Base-by-base conservation (phyloP, 257 asterid genomes). In the Nicotiana otophora region DNA sequence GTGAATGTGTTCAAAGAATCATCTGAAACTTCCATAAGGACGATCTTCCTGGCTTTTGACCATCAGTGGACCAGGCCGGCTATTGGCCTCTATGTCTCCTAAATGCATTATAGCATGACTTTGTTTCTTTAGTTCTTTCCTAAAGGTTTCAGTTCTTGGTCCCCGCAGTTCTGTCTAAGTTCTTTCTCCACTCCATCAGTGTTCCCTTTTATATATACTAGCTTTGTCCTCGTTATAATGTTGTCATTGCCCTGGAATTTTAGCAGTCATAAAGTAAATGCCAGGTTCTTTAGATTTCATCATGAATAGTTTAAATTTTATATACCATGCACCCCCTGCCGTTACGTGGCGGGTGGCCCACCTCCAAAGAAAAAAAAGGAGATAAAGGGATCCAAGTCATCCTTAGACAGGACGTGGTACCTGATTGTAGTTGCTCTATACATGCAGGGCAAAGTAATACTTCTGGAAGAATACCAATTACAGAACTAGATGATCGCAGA, bases 391-490 rank as follows among this genome's bases (percentile, higher is more conserved):
- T 62, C 72, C 6, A 48, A 20, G 31, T 79, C 58, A 62, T 79
- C 82, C 10, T 42, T 23, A 48, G 36, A n/a, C 58, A 19, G 57
- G 11, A 36, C 0, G 17, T 80, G 76, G 14, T 65, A 11, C 53
- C 20, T 70, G 72, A 51, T 67, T 42, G 36, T 10, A 78, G 42
- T 9, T 28, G 54, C 63, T 63, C 30, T 61, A 9, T 82, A 63
- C 84, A 15, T 70, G 75, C 81, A 96, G 98, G 97, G 77, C 93
- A 90, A 88, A 88, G 84, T 77, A 87, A 84, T 81, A n/a, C 48
- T 33, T 63, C 77, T 62, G 90, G 86, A 69, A 89, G 93, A 84
- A 63, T 81, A 74, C 83, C 88, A 34, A 64, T 84, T 79, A 87
- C 84, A 34, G 97, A 87, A 70, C 89, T 82, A 39, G 89, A 85